phyloP scores from a whole-genome alignment of 2,329 filamentous ascomycete genomes.

The Colletotrichum costaricense region DNA sequence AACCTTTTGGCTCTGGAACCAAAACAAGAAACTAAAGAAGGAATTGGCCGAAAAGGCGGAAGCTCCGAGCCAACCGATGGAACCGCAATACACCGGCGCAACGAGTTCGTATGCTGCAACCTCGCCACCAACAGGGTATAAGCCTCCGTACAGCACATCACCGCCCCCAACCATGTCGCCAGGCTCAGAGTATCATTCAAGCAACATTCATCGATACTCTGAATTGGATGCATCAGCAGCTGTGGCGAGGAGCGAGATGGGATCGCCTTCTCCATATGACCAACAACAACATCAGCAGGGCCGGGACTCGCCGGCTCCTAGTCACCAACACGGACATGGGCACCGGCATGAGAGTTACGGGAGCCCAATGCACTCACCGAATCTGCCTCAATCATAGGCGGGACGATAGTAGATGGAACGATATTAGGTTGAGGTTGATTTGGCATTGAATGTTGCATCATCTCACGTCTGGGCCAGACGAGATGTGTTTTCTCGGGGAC shows the following conservation, averaged over 20 bases:
- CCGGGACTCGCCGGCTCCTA: constrained; percentile 11
- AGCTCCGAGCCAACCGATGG: not conserved
- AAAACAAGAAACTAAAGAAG: constrained; percentile 38
- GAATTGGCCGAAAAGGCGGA: constrained; percentile 25
- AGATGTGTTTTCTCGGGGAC: not conserved
- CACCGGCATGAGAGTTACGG: not conserved
- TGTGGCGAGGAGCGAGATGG: constrained; percentile 31
- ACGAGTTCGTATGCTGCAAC: constrained; percentile 8
- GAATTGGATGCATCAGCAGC: constrained; percentile 39
- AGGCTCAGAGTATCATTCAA: constrained; percentile 29
- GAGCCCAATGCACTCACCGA: not conserved
- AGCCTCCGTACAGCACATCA: constrained; percentile 3
- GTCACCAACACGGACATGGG: not conserved
- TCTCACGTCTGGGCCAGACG: not conserved
- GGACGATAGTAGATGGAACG: accelerated
- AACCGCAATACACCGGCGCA: constrained; percentile 8
- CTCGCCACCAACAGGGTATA: constrained; percentile 20
- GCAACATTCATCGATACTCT: constrained; percentile 36
- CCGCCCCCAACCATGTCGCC: constrained; percentile 11
- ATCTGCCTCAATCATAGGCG: not conserved
- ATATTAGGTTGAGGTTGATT: not conserved
- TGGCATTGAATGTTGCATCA: not conserved
- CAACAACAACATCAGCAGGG: constrained; percentile 18
- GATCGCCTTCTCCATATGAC: constrained; percentile 28
- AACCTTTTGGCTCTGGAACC: constrained; percentile 37